phyloP scores from a whole-genome alignment of 2,329 filamentous ascomycete species.

The Fusarium tuaranense region DNA sequence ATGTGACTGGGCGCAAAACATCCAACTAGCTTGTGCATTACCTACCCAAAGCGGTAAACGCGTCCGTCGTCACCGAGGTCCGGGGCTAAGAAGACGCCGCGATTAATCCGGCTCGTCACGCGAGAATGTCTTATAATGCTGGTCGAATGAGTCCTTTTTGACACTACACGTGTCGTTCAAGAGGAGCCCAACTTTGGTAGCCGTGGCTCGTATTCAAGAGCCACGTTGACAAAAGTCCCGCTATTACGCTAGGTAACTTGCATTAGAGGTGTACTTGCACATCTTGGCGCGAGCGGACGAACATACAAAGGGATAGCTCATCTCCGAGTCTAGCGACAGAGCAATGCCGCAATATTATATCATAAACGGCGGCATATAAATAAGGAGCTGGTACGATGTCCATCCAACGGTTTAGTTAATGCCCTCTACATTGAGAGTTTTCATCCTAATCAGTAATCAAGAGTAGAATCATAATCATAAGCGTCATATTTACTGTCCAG shows the following conservation, averaged over 20 bases:
- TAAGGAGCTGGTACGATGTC: not conserved
- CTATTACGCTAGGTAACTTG: not conserved
- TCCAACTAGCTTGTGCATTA: not conserved
- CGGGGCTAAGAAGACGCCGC: not conserved
- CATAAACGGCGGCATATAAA: not conserved
- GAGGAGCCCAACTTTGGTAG: not conserved
- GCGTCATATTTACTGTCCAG: not conserved
- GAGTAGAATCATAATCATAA: not conserved
- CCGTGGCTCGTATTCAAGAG: not conserved
- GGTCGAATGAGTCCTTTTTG: conserved; percentile 20
- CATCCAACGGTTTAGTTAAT: not conserved
- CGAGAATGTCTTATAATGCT: not conserved
- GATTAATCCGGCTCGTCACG: not conserved
- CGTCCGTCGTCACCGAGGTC: conserved; percentile 15
- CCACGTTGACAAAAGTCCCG: not conserved
- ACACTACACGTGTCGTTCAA: conserved; percentile 15
- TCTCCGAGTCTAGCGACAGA: conserved; percentile 6
- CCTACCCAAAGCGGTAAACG: conserved; percentile 13
- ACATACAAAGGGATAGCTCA: conserved; percentile 12
- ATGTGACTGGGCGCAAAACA: not conserved
- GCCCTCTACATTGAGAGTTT: not conserved
- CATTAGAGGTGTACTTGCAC: not conserved
- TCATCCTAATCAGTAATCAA: not conserved
- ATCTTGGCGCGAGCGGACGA: not conserved
- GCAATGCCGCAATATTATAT: conserved; percentile 2